phyloP scores from a whole-genome alignment of 306 rosid genomes.

The Mimosa pudica region DNA sequence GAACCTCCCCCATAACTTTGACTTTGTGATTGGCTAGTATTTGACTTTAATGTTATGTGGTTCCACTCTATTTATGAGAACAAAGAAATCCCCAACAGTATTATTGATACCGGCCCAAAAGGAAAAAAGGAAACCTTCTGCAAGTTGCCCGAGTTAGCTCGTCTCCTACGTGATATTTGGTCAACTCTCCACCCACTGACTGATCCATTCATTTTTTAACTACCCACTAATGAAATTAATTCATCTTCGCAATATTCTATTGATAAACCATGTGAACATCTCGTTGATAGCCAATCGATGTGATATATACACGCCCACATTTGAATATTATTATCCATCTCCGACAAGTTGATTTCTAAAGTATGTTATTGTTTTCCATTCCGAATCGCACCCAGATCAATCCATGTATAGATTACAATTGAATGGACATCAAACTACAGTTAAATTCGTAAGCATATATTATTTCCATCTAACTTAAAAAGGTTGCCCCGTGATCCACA shows the following conservation, averaged over 20 bases:
- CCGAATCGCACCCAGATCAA: background rate
- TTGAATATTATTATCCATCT: background rate
- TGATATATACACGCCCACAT: background rate
- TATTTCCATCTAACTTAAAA: background rate
- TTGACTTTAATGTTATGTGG: too few relatives aligned
- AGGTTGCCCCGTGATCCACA: constrained; percentile 8
- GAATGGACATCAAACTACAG: background rate
- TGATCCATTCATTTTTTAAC: constrained; percentile 16
- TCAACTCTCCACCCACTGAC: constrained; percentile 1
- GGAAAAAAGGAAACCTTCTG: too few relatives aligned
- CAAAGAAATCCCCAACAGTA: too few relatives aligned
- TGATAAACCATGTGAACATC: background rate
- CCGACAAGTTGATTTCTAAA: background rate
- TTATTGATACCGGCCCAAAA: too few relatives aligned
- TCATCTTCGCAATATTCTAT: background rate
- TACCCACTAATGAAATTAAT: background rate
- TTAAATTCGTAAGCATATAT: background rate
- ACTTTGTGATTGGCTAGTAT: too few relatives aligned
- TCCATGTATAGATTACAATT: background rate
- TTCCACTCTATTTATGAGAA: too few relatives aligned
- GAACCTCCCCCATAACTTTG: too few relatives aligned
- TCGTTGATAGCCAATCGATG: background rate
- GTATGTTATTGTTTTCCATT: constrained; percentile 10
- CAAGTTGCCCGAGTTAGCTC: background rate
- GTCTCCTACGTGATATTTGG: background rate